Percentiles rank a stretch among this genome's conserved stretches.
Evolutionary conservation across 768 basidiomycete species (phyloP).

Genomic region (Arthromyces matolae): DNA sequence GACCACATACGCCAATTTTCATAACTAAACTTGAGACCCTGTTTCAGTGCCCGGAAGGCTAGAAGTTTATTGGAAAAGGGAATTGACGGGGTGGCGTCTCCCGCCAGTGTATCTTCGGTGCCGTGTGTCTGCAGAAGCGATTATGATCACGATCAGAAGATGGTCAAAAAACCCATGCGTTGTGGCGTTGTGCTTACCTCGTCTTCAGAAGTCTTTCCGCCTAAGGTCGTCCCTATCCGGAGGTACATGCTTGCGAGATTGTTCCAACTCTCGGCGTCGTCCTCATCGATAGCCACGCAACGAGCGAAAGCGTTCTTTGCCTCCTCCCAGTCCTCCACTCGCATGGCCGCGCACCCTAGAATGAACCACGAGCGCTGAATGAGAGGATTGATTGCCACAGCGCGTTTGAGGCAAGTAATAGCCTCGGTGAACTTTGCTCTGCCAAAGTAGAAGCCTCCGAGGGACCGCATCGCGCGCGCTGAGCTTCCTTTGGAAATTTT

Average conservation of each 20-base stretch:
- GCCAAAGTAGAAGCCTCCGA: slow-evolving; percentile 82
- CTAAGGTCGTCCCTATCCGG: slow-evolving; percentile 53
- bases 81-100: slow-evolving; percentile 30
- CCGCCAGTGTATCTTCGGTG: neutral
- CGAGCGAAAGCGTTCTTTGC: slow-evolving; percentile 81
- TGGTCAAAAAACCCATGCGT: neutral
- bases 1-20: slow-evolving; percentile 98
- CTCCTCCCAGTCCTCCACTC: slow-evolving; percentile 79
- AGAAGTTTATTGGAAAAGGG: slow-evolving; percentile 76
- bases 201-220: slow-evolving; percentile 21
- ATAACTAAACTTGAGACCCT: slow-evolving; percentile 79
- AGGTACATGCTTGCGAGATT: slow-evolving; percentile 95
- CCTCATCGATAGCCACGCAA: slow-evolving; percentile 89
- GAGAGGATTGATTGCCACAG: slow-evolving; percentile 87
- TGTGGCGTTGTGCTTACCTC: slow-evolving; percentile 13
- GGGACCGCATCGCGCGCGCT: slow-evolving; percentile 85
- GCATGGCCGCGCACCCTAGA: slow-evolving; percentile 86
- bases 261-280: slow-evolving; percentile 98
- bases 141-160: neutral
- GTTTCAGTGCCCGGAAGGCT: slow-evolving; percentile 90
- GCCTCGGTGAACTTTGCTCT: slow-evolving; percentile 60
- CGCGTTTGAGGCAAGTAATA: slow-evolving; percentile 61
- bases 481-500: slow-evolving; percentile 73
- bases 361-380: slow-evolving; percentile 91
- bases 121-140: neutral